Base-by-base conservation (phyloP, 2,329 filamentous ascomycete genomes). In the Clarireedia monteithiana region DNA sequence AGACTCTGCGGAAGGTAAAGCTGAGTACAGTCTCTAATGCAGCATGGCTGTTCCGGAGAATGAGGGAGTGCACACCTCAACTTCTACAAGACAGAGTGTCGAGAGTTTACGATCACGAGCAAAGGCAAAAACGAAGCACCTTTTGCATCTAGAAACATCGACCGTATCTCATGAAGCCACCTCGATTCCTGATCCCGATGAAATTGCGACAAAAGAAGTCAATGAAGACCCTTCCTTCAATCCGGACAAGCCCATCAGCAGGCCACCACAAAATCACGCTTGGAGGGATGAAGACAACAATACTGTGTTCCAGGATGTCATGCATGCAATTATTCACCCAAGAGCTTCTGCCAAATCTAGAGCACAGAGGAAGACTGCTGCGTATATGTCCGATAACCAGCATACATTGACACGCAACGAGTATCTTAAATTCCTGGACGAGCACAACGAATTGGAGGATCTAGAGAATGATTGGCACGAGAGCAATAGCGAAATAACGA, bases 381-480 rank as follows among this genome's bases (percentile, higher is more conserved):
- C 57, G 0, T 61, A 56, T 17, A 27, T 66, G 47, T 62, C 63
- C 10, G 60, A 64, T 27, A 60, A 60, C 45, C 56, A 54, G 2
- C 59, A 59, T 12, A 68, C 71, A 46, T 58, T 71, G 6, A 64
- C 72, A 4, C 67, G 71, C 48, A 66, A 70, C 9, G 62, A 68
- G 17, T 68, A 73, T 14, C 65, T 73, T 1, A 66, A 72, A 26
- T 63, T 72, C 6, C 47, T 73, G 6, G 66, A 69, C 17, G 71
- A 69, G 2, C 60, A 69, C 4, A 65, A 67, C 52, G 60, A 60
- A 12, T 23, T 66, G 14, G 36, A 47, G 7, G 45, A 40, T 26
- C 60, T 57, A 15, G 46, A 50, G 48, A 39, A 55, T 6, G 48
- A 38, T 10, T 51, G 40, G 14, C 7, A 26, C 27, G n/a, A 7